Evolutionary conservation across 257 asterid genomes (phyloP).

Genomic region (Solanum sparsipilum): DNA sequence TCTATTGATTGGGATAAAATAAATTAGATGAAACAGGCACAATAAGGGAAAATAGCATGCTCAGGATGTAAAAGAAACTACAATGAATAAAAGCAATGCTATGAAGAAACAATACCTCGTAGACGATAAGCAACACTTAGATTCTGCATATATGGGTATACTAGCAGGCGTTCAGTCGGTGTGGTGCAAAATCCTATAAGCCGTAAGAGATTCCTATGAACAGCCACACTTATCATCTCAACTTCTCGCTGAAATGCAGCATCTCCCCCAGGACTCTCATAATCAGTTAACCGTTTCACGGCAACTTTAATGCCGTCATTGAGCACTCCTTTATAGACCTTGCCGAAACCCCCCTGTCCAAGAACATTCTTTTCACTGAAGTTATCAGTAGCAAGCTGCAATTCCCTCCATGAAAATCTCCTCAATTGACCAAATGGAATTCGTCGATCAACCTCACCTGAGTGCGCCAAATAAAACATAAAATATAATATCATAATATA

Average conservation of each 20-base stretch:
- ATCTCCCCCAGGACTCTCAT: slow-evolving; percentile 90
- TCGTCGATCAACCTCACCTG: slow-evolving; percentile 90
- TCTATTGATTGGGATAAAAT: background rate
- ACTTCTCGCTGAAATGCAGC: slow-evolving; percentile 95
- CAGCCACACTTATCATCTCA: slow-evolving; percentile 97
- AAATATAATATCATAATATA: background rate
- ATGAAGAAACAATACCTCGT: slow-evolving; percentile 41
- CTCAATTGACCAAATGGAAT: slow-evolving; percentile 84
- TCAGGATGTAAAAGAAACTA: background rate
- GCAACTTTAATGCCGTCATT: slow-evolving; percentile 73
- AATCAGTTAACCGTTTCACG: slow-evolving; percentile 81
- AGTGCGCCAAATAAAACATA: background rate
- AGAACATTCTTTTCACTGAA: slow-evolving; percentile 80
- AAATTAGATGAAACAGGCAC: background rate
- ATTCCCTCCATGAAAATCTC: slow-evolving; percentile 87
- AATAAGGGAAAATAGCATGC: background rate
- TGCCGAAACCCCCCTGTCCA: slow-evolving; percentile 96
- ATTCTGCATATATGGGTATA: slow-evolving; percentile 89
- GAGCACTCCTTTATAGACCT: slow-evolving; percentile 80
- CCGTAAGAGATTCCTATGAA: slow-evolving; percentile 74
- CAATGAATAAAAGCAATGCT: background rate
- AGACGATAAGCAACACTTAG: slow-evolving; percentile 84
- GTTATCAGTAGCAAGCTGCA: slow-evolving; percentile 82
- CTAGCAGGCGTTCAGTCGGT: slow-evolving; percentile 80
- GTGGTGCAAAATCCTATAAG: slow-evolving; percentile 92